These are phyloP conservation scores for Cordia subcordata DNA, from an alignment of 257 asterid genomes.

Conservation along the genomic window DNA sequence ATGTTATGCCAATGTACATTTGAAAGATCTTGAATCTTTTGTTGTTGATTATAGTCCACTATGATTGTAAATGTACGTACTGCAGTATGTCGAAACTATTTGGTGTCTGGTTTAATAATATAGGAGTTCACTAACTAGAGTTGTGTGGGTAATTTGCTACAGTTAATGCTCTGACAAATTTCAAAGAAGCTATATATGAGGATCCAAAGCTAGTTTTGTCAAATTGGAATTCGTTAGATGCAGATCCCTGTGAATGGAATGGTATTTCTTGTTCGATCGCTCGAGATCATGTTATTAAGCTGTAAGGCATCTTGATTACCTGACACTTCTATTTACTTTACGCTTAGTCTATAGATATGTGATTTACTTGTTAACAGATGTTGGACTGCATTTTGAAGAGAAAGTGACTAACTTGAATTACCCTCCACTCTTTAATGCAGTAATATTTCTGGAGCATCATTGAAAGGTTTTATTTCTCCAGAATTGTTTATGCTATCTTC, in stretches of 20 bases:
- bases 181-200: conserved; percentile 84
- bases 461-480: conserved; percentile 81
- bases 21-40: no score
- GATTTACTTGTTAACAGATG: not conserved
- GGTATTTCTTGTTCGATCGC: conserved; percentile 67
- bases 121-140: conserved; percentile 3
- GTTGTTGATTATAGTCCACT: no score
- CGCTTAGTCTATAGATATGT: not conserved
- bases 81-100: conserved; percentile 18
- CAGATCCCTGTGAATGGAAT: conserved; percentile 82
- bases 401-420: not conserved
- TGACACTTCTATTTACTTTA: no score
- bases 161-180: conserved; percentile 72
- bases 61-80: not conserved
- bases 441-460: conserved; percentile 71
- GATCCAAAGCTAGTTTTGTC: conserved; percentile 79
- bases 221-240: conserved; percentile 72
- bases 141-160: conserved; percentile 12
- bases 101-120: conserved; percentile 4
- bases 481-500: conserved; percentile 51
- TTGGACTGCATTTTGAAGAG: not conserved
- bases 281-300: conserved; percentile 69
- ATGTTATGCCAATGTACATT: no score
- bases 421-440: conserved; percentile 39
- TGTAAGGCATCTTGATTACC: conserved; percentile 46